Evolutionary conservation across 257 asterid species (phyloP).

Genomic region (Solanum verrucosum): DNA sequence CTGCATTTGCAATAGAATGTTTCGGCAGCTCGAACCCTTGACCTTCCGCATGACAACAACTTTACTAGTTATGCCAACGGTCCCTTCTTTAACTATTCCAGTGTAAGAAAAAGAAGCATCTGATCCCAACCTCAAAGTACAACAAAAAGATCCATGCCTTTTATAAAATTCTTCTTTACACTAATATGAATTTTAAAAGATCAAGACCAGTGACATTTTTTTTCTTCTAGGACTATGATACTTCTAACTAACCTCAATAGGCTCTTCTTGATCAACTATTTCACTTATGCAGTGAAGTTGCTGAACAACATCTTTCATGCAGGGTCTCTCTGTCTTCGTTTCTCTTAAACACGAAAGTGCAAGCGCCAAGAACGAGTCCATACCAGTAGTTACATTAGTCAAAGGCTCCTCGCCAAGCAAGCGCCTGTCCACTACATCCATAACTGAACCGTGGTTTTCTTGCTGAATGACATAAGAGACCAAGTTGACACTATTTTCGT

Average conservation of each 20-base stretch:
- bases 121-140: not conserved
- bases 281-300: slow-evolving; percentile 18
- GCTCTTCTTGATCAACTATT: slow-evolving; percentile 7
- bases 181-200: not conserved
- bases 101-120: not conserved
- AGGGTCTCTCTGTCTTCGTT: slow-evolving; percentile 31
- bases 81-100: not conserved
- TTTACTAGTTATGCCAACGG: not conserved
- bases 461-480: slow-evolving; percentile 19
- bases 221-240: not conserved
- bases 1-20: not conserved
- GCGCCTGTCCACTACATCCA: slow-evolving; percentile 25
- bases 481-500: slow-evolving; percentile 19
- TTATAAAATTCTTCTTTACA: not conserved
- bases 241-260: not conserved
- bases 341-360: slow-evolving; percentile 31
- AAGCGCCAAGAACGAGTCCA: slow-evolving; percentile 14
- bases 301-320: slow-evolving; percentile 30
- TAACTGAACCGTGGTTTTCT: slow-evolving; percentile 10
- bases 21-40: not conserved
- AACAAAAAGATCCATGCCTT: not conserved
- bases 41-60: not conserved
- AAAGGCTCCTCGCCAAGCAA: slow-evolving; percentile 20
- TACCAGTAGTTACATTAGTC: not conserved
- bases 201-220: not conserved